Conservation (phyloP, 2,329 filamentous ascomycete species). For the Diaporthe citrichinensis region DNA sequence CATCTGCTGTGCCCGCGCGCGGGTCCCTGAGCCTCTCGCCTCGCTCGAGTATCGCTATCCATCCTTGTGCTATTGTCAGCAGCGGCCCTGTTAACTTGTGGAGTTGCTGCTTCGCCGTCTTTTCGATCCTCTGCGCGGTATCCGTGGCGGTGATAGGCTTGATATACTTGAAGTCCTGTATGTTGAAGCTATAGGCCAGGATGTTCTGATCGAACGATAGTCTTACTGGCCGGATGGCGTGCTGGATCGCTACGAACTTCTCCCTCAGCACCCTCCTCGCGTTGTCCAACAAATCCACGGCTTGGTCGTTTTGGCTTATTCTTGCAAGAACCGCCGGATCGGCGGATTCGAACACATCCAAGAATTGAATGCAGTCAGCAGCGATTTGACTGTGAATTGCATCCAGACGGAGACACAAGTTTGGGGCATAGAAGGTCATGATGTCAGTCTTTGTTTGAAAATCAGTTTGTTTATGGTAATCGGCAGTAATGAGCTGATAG, state of each 20-base stretch:
- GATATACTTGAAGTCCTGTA: not conserved
- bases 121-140: slow-evolving; percentile 16
- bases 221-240: slow-evolving; percentile 7
- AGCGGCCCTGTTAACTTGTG: not conserved
- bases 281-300: slow-evolving; percentile 3
- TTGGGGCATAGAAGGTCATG: not conserved
- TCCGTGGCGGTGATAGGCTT: not conserved
- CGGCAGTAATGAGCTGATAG: not conserved
- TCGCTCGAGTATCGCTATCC: slow-evolving; percentile 3
- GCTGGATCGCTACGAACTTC: slow-evolving; percentile 4
- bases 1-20: not conserved
- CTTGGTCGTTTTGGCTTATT: not conserved
- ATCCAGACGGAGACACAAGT: not conserved
- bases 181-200: not conserved
- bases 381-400: not conserved
- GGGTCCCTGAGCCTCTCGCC: slow-evolving; percentile 20
- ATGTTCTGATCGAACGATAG: not conserved
- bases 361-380: slow-evolving; percentile 7
- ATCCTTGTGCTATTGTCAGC: slow-evolving; percentile 25
- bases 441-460: not conserved
- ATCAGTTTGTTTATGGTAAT: slow-evolving; percentile 4
- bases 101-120: slow-evolving; percentile 23
- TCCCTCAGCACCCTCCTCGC: not conserved
- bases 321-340: not conserved
- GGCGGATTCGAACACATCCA: not conserved